Conservation (phyloP, 2,329 filamentous ascomycete species). For the Neurospora crassa region DNA sequence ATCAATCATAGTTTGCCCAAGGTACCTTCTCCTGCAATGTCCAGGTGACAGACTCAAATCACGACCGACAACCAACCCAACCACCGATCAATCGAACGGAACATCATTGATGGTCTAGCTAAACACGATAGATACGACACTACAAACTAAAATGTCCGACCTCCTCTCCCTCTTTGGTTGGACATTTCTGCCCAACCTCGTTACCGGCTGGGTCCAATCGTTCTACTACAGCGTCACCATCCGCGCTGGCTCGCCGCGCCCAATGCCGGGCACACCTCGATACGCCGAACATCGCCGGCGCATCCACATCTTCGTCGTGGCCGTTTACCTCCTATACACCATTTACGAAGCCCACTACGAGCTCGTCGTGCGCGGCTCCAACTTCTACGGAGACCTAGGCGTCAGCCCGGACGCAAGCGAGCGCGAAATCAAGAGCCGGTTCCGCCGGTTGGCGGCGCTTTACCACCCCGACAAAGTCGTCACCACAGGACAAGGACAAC, state of each 20-base stretch:
- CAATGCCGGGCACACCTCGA: conserved; percentile 56
- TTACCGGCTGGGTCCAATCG: conserved; percentile 66
- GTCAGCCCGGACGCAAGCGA: conserved; percentile 62
- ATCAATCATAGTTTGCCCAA: not conserved
- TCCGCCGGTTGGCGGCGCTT: conserved; percentile 62
- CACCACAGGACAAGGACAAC: conserved; percentile 15
- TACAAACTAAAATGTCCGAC: conserved; percentile 34
- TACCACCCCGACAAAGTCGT: conserved; percentile 81
- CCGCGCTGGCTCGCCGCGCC: conserved; percentile 78
- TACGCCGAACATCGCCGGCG: conserved; percentile 66
- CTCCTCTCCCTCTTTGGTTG: conserved; percentile 46
- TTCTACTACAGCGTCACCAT: conserved; percentile 84
- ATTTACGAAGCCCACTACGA: conserved; percentile 86
- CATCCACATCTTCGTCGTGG: conserved; percentile 76
- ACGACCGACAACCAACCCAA: not conserved
- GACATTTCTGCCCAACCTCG: conserved; percentile 52
- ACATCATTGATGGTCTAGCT: not conserved
- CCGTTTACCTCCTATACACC: conserved; percentile 79
- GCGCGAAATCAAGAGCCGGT: conserved; percentile 70
- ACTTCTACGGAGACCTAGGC: conserved; percentile 68
- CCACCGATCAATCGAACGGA: not conserved
- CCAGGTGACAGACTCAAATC: not conserved
- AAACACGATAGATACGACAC: not conserved
- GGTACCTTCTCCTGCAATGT: not conserved
- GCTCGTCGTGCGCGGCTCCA: conserved; percentile 56